These are phyloP conservation scores for Teratosphaeriaceae sp. DNA, from an alignment of 2,329 filamentous ascomycete species.

Conservation along the genomic window DNA sequence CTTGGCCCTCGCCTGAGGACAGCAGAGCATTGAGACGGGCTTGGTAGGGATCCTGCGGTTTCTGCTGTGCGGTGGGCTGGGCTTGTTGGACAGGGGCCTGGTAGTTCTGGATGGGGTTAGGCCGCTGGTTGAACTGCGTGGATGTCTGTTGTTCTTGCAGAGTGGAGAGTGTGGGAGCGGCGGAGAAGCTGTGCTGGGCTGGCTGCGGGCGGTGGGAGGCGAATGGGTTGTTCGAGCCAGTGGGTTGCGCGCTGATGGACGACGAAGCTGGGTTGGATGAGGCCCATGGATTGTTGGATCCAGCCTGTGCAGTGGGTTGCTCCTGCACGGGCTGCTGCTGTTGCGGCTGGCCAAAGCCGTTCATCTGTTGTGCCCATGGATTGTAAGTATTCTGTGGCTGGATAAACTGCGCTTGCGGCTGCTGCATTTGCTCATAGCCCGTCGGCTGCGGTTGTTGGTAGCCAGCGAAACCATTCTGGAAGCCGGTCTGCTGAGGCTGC, in stretches of 20 bases:
- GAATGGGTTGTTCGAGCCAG: slow-evolving; percentile 97
- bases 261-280: slow-evolving; percentile 50
- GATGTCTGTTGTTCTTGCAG: slow-evolving; percentile 81
- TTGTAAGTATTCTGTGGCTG: slow-evolving; percentile 57
- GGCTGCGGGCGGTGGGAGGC: slow-evolving; percentile 61
- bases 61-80: slow-evolving; percentile 36
- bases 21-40: slow-evolving; percentile 81
- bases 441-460: slow-evolving; percentile 56
- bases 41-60: slow-evolving; percentile 49
- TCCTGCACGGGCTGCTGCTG: slow-evolving; percentile 47
- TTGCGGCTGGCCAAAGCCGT: slow-evolving; percentile 54
- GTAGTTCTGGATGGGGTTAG: slow-evolving; percentile 32
- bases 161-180: slow-evolving; percentile 64
- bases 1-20: slow-evolving; percentile 81
- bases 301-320: slow-evolving; percentile 62
- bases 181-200: slow-evolving; percentile 47
- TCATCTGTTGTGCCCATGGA: slow-evolving; percentile 32
- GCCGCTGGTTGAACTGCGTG: slow-evolving; percentile 52
- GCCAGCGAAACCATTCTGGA: slow-evolving; percentile 57
- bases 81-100: slow-evolving; percentile 24
- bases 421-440: slow-evolving; percentile 56
- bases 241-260: slow-evolving; percentile 71
- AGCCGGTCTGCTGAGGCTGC: slow-evolving; percentile 54
- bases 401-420: slow-evolving; percentile 45
- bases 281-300: slow-evolving; percentile 94